Conservation (phyloP, 768 basidiomycete species). For the Xerocomus potaroensis region DNA sequence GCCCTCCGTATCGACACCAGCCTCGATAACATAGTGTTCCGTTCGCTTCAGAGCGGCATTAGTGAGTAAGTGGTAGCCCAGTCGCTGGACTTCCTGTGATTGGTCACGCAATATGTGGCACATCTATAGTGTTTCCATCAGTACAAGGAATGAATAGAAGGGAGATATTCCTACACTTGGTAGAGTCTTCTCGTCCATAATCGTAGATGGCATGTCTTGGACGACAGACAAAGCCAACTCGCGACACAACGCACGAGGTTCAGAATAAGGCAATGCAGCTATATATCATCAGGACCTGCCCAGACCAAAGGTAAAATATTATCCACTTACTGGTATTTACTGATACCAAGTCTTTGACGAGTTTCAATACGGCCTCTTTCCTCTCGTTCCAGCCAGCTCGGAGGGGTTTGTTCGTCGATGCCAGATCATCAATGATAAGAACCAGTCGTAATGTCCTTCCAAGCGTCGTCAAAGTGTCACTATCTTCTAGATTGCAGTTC, state of each 20-base stretch:
- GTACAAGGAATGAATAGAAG: slow-evolving; percentile 1
- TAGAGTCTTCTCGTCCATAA: slow-evolving; percentile 62
- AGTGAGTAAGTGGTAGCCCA: slow-evolving; percentile 69
- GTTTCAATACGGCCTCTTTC: slow-evolving; percentile 45
- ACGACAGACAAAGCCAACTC: slow-evolving; percentile 67
- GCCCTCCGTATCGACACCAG: slow-evolving; percentile 70
- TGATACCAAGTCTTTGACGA: slow-evolving; percentile 59
- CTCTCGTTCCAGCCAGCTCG: slow-evolving; percentile 65
- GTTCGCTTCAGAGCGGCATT: slow-evolving; percentile 71
- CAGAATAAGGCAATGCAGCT: slow-evolving; percentile 34
- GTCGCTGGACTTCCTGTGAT: slow-evolving; percentile 63
- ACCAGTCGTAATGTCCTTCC: slow-evolving; percentile 68
- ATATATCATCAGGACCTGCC: background rate
- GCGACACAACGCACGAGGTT: slow-evolving; percentile 62
- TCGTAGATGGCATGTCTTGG: slow-evolving; percentile 56
- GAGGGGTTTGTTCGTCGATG: slow-evolving; percentile 67
- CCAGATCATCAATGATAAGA: slow-evolving; percentile 63
- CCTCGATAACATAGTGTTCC: slow-evolving; percentile 82
- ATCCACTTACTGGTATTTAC: slow-evolving; percentile 45
- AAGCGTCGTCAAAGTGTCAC: slow-evolving; percentile 55
- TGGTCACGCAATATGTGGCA: slow-evolving; percentile 71
- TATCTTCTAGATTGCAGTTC: slow-evolving; percentile 59
- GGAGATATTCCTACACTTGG: slow-evolving; percentile 43
- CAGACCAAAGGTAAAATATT: background rate
- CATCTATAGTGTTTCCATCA: slow-evolving; percentile 50